Percentiles rank a stretch among this genome's conserved stretches.
These are phyloP conservation scores for Aureobasidium sp. DNA, from an alignment of 2,329 filamentous ascomycete species.

Conservation along the genomic window DNA sequence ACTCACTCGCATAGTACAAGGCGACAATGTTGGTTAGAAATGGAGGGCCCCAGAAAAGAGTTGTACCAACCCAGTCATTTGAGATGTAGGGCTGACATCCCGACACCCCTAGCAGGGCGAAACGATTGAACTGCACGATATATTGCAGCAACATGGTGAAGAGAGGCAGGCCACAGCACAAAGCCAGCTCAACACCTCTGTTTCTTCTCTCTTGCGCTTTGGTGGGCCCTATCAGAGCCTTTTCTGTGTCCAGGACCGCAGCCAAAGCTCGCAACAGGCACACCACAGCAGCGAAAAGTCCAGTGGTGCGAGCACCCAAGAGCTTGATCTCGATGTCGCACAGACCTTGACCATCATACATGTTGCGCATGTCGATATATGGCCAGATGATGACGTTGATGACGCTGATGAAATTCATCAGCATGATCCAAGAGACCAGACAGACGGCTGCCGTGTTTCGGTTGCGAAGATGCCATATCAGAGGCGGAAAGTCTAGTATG, in stretches of 20 bases:
- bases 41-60: slow-evolving; percentile 48
- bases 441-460: slow-evolving; percentile 54
- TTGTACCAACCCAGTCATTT: slow-evolving; percentile 51
- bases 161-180: slow-evolving; percentile 51
- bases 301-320: slow-evolving; percentile 46
- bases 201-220: slow-evolving; percentile 42
- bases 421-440: slow-evolving; percentile 49
- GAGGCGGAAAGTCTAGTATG: slow-evolving; percentile 49
- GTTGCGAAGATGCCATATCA: slow-evolving; percentile 54
- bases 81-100: slow-evolving; percentile 52
- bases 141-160: slow-evolving; percentile 52
- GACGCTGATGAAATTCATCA: slow-evolving; percentile 52
- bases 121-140: slow-evolving; percentile 53
- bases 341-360: slow-evolving; percentile 53
- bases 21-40: slow-evolving; percentile 48
- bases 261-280: slow-evolving; percentile 57
- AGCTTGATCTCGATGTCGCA: slow-evolving; percentile 61
- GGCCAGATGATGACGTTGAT: slow-evolving; percentile 61
- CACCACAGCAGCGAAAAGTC: slow-evolving; percentile 45
- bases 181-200: slow-evolving; percentile 45
- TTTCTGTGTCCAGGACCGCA: slow-evolving; percentile 53
- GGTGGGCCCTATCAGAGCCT: slow-evolving; percentile 45
- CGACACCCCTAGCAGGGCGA: slow-evolving; percentile 50
- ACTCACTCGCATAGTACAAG: slow-evolving; percentile 52
- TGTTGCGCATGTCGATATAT: slow-evolving; percentile 46